Base-by-base conservation (phyloP, 257 asterid genomes). In the Mitragyna speciosa region DNA sequence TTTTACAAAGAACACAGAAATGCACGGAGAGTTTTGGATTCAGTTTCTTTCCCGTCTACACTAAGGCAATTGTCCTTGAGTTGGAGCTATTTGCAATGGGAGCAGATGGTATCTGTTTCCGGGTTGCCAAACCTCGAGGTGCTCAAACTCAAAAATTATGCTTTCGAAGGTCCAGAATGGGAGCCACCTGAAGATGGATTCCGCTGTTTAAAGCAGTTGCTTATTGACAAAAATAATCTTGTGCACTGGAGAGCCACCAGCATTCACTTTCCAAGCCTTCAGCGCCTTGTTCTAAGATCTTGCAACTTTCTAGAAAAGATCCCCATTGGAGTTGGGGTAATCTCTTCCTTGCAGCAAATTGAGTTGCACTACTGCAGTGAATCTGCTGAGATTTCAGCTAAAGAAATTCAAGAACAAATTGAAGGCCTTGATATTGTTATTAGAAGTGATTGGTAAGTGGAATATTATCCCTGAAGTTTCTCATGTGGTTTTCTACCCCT, bases 401-500 rank as follows among this genome's bases (percentile, higher is more conserved):
- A 80, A 59, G 49, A 41, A 36, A 80, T 80, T 16, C 83, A 41
- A 22, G 16, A 58, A 75, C 78, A 58, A 24, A 54, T 75, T 75
- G 78, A 56, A 22, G 78, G 20, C 45, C 51, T 74, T 54, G n/a
- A 73, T 17, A 36, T 74, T 11, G 51, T 10, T 5, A 74, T 74
- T 48, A 33, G 68, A 33, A 74, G 68, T 22, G 2, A 30, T 73
- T 12, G 19, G 9, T 26, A 15, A 73, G 30, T 19, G 31, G 11
- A 70, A 70, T 70, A 30, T 19, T 36, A 70, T 31, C 11, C 49
- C 45, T 26, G 28, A 28, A 26, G 54, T 12, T 51, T 36, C 14
- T 17, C 4, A 36, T 36, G 41, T 1, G 41, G 41, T 36, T 36
- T 36, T 36, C 41, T 36, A 36, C 41, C 41, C 41, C 2, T 2